These are phyloP conservation scores for Aspergillus taichungensis DNA, from an alignment of 495 filamentous ascomycete genomes.

Conservation along the genomic window DNA sequence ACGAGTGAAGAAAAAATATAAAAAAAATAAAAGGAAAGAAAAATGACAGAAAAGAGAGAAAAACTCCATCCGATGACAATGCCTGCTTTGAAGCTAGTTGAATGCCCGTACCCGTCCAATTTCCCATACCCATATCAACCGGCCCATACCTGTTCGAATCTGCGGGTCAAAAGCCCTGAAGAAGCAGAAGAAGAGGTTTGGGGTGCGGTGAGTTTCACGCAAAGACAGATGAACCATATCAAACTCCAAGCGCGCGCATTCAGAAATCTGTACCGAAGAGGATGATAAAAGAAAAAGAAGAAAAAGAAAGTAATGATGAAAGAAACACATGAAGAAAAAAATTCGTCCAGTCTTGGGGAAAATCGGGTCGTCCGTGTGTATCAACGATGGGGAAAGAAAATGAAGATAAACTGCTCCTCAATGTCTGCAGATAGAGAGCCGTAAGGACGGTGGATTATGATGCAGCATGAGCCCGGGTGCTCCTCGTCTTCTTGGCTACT, in stretches of 20 bases:
- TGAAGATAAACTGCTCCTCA: background rate
- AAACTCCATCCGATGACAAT: constrained; percentile 3
- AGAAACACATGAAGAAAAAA: too few species aligned
- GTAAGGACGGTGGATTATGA: constrained; percentile 1
- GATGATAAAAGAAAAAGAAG: too few species aligned
- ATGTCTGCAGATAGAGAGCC: background rate
- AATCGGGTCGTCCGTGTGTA: too few species aligned
- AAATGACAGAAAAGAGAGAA: constrained; percentile 7
- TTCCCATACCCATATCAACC: background rate
- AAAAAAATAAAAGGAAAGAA: constrained; percentile 4
- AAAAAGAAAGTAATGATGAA: too few species aligned
- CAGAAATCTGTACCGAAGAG: too few species aligned
- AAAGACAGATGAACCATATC: too few species aligned
- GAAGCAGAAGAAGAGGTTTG: too few species aligned
- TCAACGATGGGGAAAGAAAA: background rate
- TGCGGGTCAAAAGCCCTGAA: too few species aligned
- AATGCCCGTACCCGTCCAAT: constrained; percentile 4
- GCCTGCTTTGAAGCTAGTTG: background rate
- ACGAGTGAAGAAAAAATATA: background rate
- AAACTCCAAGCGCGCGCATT: too few species aligned
- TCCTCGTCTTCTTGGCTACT: constrained; percentile 22
- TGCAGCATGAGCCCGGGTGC: constrained; percentile 6
- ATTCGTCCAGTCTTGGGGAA: too few species aligned
- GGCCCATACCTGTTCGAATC: too few species aligned
- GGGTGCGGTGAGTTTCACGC: too few species aligned